phyloP scores from a whole-genome alignment of 176 grass and related monocot genomes.

The Eragrostis curvula region DNA sequence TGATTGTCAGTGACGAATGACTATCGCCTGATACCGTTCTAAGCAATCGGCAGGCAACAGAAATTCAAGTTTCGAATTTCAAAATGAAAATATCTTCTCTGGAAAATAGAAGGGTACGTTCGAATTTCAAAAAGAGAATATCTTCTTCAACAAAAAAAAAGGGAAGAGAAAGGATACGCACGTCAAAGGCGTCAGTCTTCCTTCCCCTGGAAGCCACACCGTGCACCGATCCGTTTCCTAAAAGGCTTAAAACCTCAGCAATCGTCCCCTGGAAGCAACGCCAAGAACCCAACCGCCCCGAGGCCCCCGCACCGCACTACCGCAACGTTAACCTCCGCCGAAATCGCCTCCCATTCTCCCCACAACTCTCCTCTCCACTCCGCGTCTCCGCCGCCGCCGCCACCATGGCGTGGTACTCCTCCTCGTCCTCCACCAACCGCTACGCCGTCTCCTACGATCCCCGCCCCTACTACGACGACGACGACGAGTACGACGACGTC shows the following conservation, averaged over 20 bases:
- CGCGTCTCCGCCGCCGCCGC: not conserved
- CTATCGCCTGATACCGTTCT: no score
- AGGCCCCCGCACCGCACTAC: not conserved
- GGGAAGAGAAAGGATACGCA: no score
- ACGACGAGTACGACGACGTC: slow-evolving; percentile 31
- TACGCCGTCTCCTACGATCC: not conserved
- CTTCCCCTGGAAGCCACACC: not conserved
- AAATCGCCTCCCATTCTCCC: not conserved
- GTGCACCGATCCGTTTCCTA: no score
- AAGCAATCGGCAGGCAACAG: no score
- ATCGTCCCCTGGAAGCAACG: not conserved
- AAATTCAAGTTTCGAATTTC: no score
- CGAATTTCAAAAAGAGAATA: no score
- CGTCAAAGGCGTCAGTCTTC: no score
- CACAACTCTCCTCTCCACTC: not conserved
- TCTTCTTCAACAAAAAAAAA: no score
- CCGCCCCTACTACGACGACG: not conserved
- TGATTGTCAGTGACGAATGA: no score
- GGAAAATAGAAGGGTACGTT: no score
- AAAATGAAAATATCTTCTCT: no score
- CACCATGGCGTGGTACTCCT: slow-evolving; percentile 40
- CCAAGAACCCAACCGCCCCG: not conserved
- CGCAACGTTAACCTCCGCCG: not conserved
- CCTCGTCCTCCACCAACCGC: not conserved
- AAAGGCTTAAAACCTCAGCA: no score